Conservation (phyloP, 768 basidiomycete species). For the Fomitopsis serialis region DNA sequence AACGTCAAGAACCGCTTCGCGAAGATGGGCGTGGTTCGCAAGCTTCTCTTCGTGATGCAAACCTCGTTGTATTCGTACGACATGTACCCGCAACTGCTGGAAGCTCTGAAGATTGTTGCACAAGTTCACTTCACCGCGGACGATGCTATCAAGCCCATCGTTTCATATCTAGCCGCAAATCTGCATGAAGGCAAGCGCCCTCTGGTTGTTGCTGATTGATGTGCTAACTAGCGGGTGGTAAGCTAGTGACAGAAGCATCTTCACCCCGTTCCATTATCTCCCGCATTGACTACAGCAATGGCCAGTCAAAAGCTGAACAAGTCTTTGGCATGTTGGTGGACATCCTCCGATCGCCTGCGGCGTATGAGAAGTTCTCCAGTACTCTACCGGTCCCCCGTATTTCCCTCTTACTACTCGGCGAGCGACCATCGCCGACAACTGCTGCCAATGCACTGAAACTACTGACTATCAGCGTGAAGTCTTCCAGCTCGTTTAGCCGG, state of each 20-base stretch:
- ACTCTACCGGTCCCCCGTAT: conserved; percentile 77
- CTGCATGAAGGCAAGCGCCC: conserved; percentile 53
- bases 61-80: conserved; percentile 69
- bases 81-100: conserved; percentile 42
- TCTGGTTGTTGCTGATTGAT: background rate
- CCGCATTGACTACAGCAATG: conserved; percentile 42
- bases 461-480: conserved; percentile 48
- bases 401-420: conserved; percentile 72
- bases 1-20: conserved; percentile 70
- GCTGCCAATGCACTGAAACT: conserved; percentile 56
- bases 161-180: conserved; percentile 82
- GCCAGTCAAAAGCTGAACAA: conserved; percentile 59
- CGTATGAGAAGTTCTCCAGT: conserved; percentile 60
- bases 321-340: conserved; percentile 63
- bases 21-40: conserved; percentile 67
- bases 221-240: background rate
- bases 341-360: conserved; percentile 46
- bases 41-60: conserved; percentile 77
- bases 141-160: conserved; percentile 76
- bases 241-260: conserved; percentile 10
- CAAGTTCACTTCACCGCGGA: conserved; percentile 67
- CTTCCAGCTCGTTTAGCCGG: conserved; percentile 59
- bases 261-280: conserved; percentile 58
- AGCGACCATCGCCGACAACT: conserved; percentile 57
- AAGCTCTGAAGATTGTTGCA: conserved; percentile 56